Evolutionary conservation across 768 basidiomycete genomes (phyloP).

Genomic region (Lepiota venenata): DNA sequence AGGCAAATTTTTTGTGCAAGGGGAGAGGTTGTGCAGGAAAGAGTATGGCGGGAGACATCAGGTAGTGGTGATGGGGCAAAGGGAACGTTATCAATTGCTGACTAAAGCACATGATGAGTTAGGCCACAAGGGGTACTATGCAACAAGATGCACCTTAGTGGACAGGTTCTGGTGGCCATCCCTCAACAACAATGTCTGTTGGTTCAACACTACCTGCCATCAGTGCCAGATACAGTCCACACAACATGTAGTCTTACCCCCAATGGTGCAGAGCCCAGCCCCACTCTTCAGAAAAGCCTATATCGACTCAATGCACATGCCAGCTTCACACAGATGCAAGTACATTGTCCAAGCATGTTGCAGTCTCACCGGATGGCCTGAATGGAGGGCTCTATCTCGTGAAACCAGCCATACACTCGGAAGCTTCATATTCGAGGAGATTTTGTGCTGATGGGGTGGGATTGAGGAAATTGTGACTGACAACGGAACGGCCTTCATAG

Average conservation of each 20-base stretch:
- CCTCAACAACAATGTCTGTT: conserved; percentile 19
- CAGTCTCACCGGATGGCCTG: conserved; percentile 28
- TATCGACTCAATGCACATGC: conserved; percentile 40
- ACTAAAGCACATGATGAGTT: conserved; percentile 21
- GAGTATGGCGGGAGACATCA: conserved; percentile 19
- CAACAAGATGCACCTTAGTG: conserved; percentile 15
- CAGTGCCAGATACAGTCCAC: conserved; percentile 23
- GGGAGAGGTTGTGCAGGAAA: conserved; percentile 18
- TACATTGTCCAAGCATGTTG: conserved; percentile 35
- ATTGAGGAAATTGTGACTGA: conserved; percentile 36
- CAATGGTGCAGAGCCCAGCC: conserved; percentile 16
- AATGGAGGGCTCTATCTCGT: conserved; percentile 22
- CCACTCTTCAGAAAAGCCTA: conserved; percentile 32
- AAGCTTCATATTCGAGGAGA: conserved; percentile 19
- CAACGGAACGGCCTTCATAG: conserved; percentile 29
- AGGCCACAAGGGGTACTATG: conserved; percentile 24
- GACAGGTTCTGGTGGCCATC: conserved; percentile 30
- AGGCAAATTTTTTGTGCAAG: conserved; percentile 9
- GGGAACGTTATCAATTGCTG: conserved; percentile 19
- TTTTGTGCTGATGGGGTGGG: conserved; percentile 25
- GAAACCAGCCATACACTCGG: conserved; percentile 25
- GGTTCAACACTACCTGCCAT: conserved; percentile 25
- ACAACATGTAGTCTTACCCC: conserved; percentile 21
- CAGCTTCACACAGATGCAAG: conserved; percentile 24
- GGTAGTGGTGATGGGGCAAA: conserved; percentile 11